Evolutionary conservation across 108 stramenopile species (phyloP), one percentile per base, ranked within the genome.

Genomic region (Nannochloropsis granulata): DNA sequence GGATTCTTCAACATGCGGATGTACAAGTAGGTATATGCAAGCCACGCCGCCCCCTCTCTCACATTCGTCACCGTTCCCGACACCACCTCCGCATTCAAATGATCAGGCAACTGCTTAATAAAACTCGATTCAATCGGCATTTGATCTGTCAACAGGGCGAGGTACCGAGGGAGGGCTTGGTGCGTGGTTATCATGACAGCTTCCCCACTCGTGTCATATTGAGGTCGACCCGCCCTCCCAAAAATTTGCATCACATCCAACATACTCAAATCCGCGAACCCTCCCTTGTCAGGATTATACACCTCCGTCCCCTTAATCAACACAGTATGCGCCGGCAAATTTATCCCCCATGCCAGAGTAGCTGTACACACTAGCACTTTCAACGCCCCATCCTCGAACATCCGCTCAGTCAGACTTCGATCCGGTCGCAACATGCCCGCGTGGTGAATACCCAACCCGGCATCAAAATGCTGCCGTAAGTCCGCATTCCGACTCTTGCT

Each of bases 181-280:
- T 95, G 91, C 56, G 94, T 90, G 11, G 99, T 98, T 44, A 99
- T 97, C 56, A 99, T 88, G 44, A 94, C 94, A 12, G 98, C 99
- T 85, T 98, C 97, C 45, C 99, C 99, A 26, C 91, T 92, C 0
- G 92, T 94, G 87, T 98, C 99, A 88, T 94, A 99, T 91, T 96
- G 96, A 23, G 98, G 98, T 11, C 98, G 93, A 13, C 98, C 98
- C 12, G 98, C 98, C 21, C 98, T 89, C 34, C 98, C 99, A 84
- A 99, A 99, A 78, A 98, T 97, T 88, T 99, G 99, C 82, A 96
- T 92, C 13, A 99, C 96, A 86, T 99, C 99, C n/a, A 98, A 91
- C 80, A 98, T 96, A 71, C 92, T 93, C 78, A 99, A 89, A 83
- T 98, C 97, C 16, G 94, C 92, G 71, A 92, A 92, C 25, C 95